These are phyloP conservation scores for Cordyceps fumosorosea DNA, from an alignment of 2,329 filamentous ascomycete species.

Conservation along the genomic window DNA sequence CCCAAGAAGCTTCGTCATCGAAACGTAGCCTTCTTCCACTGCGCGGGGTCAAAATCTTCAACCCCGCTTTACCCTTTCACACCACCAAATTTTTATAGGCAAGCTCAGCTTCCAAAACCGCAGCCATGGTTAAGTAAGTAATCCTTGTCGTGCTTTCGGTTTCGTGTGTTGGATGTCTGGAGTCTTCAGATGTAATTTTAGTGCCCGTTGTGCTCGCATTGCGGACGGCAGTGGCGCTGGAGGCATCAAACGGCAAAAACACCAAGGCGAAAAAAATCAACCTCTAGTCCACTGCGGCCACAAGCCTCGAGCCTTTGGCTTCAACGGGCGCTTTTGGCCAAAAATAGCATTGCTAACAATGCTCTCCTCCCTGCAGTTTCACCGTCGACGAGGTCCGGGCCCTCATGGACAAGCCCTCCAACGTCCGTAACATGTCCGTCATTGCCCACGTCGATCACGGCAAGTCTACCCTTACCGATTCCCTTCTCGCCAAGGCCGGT, in stretches of 20 bases:
- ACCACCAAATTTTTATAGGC: slow-evolving; percentile 32
- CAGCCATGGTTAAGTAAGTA: slow-evolving; percentile 99
- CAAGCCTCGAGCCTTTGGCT: not conserved
- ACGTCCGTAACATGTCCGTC: slow-evolving; percentile 95
- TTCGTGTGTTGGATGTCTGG: not conserved
- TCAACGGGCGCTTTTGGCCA: not conserved
- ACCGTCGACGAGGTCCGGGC: slow-evolving; percentile 87
- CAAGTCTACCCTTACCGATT: slow-evolving; percentile 99
- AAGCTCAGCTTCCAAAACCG: slow-evolving; percentile 59
- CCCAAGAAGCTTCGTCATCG: slow-evolving; percentile 6
- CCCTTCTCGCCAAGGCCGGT: slow-evolving; percentile 97
- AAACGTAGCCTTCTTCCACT: slow-evolving; percentile 10
- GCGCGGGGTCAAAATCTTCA: slow-evolving; percentile 28
- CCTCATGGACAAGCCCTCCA: slow-evolving; percentile 72
- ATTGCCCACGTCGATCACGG: slow-evolving; percentile 99
- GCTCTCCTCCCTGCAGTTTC: slow-evolving; percentile 58
- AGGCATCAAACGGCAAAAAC: not conserved
- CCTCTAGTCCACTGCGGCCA: not conserved
- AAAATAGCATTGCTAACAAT: slow-evolving; percentile 13
- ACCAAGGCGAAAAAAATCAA: not conserved
- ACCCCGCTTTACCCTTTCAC: slow-evolving; percentile 36
- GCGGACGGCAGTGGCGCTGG: not conserved
- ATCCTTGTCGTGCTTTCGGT: slow-evolving; percentile 11
- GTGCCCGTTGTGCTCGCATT: not conserved
- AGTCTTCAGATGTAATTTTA: not conserved